Evolutionary conservation across 306 rosid genomes (phyloP).

Genomic region (Acacia crassicarpa): DNA sequence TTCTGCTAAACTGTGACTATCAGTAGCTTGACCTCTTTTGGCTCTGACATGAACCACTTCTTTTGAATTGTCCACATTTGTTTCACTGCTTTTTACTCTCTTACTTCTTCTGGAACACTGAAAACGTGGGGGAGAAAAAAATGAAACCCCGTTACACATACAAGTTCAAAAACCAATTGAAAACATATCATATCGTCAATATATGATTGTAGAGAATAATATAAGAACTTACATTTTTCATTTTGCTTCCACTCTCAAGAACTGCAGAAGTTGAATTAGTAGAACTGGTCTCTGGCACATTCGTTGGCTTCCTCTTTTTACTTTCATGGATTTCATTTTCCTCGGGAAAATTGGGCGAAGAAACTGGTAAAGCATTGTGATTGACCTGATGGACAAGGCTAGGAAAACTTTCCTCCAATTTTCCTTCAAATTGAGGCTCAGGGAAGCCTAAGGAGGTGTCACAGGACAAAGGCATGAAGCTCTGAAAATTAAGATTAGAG

Average conservation of each 20-base stretch:
- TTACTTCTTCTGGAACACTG: slow-evolving; percentile 63
- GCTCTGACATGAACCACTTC: slow-evolving; percentile 94
- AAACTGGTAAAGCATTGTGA: slow-evolving; percentile 29
- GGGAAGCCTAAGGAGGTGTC: slow-evolving; percentile 41
- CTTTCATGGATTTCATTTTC: slow-evolving; percentile 41
- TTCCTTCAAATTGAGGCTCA: slow-evolving; percentile 46
- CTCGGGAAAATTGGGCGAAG: slow-evolving; percentile 17
- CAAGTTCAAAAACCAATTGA: not conserved
- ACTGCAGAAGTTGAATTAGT: slow-evolving; percentile 54
- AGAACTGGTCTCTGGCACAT: slow-evolving; percentile 44
- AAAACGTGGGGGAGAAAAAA: slow-evolving; percentile 11
- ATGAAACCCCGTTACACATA: not conserved
- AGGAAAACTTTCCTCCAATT: slow-evolving; percentile 39
- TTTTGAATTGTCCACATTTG: slow-evolving; percentile 52
- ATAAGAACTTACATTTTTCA: slow-evolving; percentile 48
- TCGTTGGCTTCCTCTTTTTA: slow-evolving; percentile 55
- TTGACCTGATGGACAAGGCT: slow-evolving; percentile 31
- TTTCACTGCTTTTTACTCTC: slow-evolving; percentile 45
- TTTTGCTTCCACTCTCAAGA: slow-evolving; percentile 47
- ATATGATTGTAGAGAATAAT: not conserved
- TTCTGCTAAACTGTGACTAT: slow-evolving; percentile 88
- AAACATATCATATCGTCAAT: not conserved
- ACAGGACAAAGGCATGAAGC: slow-evolving; percentile 48
- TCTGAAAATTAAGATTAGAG: slow-evolving; percentile 46
- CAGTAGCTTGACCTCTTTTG: slow-evolving; percentile 90